Conservation (phyloP, 75 land plant species). For the Larix kaempferi region DNA sequence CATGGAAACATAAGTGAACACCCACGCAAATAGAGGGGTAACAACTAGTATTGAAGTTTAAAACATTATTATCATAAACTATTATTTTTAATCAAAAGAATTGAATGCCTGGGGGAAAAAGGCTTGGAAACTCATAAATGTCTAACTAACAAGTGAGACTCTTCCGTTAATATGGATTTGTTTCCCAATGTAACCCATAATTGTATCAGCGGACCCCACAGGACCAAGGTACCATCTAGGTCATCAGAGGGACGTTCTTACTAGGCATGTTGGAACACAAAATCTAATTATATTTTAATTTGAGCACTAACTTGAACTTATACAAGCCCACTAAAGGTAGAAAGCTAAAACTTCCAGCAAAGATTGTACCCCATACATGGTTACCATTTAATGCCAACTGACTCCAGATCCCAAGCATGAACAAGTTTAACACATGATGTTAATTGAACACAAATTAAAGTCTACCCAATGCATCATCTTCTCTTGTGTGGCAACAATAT, state of each 20-base stretch:
- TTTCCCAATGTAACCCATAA: too few species aligned
- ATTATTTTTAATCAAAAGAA: slow-evolving; percentile 7
- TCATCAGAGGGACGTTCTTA: not conserved
- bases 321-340: not conserved
- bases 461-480: not conserved
- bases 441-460: not conserved
- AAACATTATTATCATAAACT: slow-evolving; percentile 14
- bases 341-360: not conserved
- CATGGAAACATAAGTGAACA: too few species aligned
- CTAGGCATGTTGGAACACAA: not conserved
- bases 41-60: not conserved
- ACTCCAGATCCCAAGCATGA: too few species aligned
- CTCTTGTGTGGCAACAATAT: not conserved
- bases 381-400: too few species aligned
- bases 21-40: not conserved
- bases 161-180: too few species aligned
- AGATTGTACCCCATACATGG: too few species aligned
- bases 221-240: not conserved
- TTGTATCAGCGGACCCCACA: not conserved
- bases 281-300: not conserved
- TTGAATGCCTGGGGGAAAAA: not conserved
- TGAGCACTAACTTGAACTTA: not conserved
- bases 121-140: not conserved
- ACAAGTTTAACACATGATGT: too few species aligned
- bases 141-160: too few species aligned